Percentiles rank a stretch among this genome's conserved stretches.
Conservation (phyloP, 106 monocot species). For the Cymbidium sinense region DNA sequence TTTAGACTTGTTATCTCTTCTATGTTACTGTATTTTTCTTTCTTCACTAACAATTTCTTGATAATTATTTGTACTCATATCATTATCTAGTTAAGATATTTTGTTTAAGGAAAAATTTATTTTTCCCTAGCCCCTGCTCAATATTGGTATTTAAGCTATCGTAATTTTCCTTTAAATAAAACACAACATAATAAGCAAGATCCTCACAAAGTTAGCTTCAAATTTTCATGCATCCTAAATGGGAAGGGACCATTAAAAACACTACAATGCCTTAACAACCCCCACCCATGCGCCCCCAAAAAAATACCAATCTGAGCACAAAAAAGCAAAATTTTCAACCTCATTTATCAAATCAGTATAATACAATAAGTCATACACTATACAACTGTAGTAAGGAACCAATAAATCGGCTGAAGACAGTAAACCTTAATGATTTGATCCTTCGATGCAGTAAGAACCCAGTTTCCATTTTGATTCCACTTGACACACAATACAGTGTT, state of each 20-base stretch:
- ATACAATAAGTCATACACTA: background rate
- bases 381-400: background rate
- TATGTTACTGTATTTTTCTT: too few relatives aligned
- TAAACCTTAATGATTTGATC: slow-evolving; percentile 91
- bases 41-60: too few relatives aligned
- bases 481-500: slow-evolving; percentile 94
- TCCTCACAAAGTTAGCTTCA: background rate
- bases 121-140: background rate
- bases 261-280: too few relatives aligned
- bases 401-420: background rate
- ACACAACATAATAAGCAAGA: background rate
- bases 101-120: background rate
- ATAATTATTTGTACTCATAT: too few relatives aligned
- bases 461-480: slow-evolving; percentile 99
- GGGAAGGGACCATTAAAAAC: background rate
- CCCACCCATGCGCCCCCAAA: too few relatives aligned
- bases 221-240: background rate
- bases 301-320: slow-evolving; percentile 2
- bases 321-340: background rate
- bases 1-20: too few relatives aligned
- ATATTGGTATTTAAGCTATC: background rate
- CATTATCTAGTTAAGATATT: background rate
- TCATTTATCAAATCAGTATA: background rate
- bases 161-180: background rate
- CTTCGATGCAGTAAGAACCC: slow-evolving; percentile 91